Conservation (phyloP, 129 eudicot genomes). For the Pseudognaphalium luteoalbum region DNA sequence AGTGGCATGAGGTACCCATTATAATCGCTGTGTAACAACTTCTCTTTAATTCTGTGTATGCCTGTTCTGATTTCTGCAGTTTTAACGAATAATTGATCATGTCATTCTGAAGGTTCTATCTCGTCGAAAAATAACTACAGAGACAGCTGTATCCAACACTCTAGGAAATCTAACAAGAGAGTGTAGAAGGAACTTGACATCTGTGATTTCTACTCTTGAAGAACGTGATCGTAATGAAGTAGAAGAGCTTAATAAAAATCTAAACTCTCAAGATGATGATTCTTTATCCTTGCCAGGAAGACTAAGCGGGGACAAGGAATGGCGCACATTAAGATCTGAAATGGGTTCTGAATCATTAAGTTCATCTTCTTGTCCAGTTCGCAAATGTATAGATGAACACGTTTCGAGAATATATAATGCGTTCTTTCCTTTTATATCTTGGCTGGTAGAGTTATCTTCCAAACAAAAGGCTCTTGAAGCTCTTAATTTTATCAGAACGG, state of each 20-base stretch:
- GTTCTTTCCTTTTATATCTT: conserved; percentile 50
- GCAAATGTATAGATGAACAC: conserved; percentile 75
- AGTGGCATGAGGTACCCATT: conserved; percentile 82
- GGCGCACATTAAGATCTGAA: conserved; percentile 88
- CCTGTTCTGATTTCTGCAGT: conserved; percentile 3
- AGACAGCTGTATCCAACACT: conserved; percentile 43
- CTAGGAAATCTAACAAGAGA: conserved; percentile 59
- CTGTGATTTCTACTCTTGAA: conserved; percentile 49
- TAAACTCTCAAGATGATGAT: conserved; percentile 47
- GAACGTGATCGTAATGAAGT: conserved; percentile 71
- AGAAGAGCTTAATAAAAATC: conserved; percentile 55
- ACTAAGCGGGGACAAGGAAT: conserved; percentile 82
- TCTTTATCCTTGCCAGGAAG: conserved; percentile 87
- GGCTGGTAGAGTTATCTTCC: conserved; percentile 49
- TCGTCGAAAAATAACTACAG: conserved; percentile 69
- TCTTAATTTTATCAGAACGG: conserved; percentile 44
- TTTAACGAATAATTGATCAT: conserved; percentile 14
- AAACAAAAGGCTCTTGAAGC: conserved; percentile 53
- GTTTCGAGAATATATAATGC: conserved; percentile 81
- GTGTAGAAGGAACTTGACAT: conserved; percentile 49
- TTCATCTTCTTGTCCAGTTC: conserved; percentile 83
- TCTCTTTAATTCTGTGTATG: conserved; percentile 7
- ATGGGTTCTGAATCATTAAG: conserved; percentile 62
- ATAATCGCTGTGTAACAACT: background rate
- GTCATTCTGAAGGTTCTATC: conserved; percentile 60